Evolutionary conservation across 345 rosid species (phyloP).

Genomic region (Populus tremula): DNA sequence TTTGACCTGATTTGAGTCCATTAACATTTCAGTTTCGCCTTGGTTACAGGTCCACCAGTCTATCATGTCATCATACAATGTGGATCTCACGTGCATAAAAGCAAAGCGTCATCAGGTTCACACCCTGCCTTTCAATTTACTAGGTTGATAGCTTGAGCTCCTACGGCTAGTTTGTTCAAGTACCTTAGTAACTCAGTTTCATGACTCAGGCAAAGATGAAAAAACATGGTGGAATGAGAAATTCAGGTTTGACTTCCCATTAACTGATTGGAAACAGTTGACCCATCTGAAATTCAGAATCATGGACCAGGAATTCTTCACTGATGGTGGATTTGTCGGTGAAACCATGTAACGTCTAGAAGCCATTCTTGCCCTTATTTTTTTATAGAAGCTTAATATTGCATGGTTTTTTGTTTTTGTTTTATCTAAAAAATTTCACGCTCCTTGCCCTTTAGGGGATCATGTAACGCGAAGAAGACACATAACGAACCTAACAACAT

Average conservation of each 20-base stretch:
- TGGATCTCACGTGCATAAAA: constrained; percentile 55
- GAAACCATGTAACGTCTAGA: constrained; percentile 54
- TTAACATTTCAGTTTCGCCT: constrained; percentile 3
- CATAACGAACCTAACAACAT: too few species aligned
- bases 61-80: constrained; percentile 61
- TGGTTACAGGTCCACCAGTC: constrained; percentile 52
- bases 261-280: constrained; percentile 49
- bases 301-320: constrained; percentile 59
- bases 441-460: background rate
- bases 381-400: background rate
- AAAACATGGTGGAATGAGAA: constrained; percentile 83
- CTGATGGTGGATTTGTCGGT: constrained; percentile 63
- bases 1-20: background rate
- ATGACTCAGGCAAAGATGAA: constrained; percentile 45
- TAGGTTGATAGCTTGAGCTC: background rate
- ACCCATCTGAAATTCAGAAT: constrained; percentile 59
- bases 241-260: constrained; percentile 54
- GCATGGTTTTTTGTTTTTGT: background rate
- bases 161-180: background rate
- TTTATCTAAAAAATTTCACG: background rate
- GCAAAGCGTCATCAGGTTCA: constrained; percentile 69
- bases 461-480: too few species aligned
- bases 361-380: background rate
- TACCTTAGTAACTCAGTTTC: background rate
- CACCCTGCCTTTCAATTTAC: constrained; percentile 9